Percentiles rank a stretch among this genome's conserved stretches.
phyloP scores from a whole-genome alignment of 371 early-diverging fungal genomes.

The Blastocladiella emersonii region DNA sequence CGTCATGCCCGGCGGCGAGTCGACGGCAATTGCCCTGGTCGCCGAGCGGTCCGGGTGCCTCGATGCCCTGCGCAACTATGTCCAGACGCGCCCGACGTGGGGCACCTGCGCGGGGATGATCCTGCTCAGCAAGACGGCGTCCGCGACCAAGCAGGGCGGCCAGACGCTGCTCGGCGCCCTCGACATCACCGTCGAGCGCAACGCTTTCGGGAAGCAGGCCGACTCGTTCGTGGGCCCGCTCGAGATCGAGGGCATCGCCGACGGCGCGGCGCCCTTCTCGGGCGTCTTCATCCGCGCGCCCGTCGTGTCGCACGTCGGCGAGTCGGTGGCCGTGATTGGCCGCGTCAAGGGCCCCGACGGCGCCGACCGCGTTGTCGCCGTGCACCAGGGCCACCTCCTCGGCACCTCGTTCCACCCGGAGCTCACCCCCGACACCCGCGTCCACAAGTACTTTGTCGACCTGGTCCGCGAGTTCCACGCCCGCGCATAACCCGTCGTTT shows the following conservation, averaged over 20 bases:
- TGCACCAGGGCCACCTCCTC: conserved; percentile 67
- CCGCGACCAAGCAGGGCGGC: conserved; percentile 63
- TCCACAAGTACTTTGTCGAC: conserved; percentile 70
- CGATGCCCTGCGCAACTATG: conserved; percentile 59
- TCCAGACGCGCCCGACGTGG: conserved; percentile 67
- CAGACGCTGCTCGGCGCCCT: conserved; percentile 72
- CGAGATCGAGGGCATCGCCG: conserved; percentile 39
- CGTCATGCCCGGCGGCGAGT: conserved; percentile 90
- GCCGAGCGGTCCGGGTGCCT: conserved; percentile 68
- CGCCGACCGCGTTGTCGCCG: conserved; percentile 71
- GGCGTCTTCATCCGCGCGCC: conserved; percentile 94
- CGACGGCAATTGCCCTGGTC: conserved; percentile 78
- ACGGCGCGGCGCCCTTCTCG: conserved; percentile 33
- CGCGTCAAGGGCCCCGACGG: conserved; percentile 16
- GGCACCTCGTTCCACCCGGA: conserved; percentile 95
- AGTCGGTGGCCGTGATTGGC: conserved; percentile 53
- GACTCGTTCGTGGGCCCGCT: conserved; percentile 69
- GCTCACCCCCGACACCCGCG: conserved; percentile 62
- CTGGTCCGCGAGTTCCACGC: conserved; percentile 20
- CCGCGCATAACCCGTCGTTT: no score
- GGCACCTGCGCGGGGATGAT: conserved; percentile 97
- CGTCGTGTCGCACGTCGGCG: conserved; percentile 51
- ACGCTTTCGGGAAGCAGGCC: conserved; percentile 83
- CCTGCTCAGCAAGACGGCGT: conserved; percentile 62
- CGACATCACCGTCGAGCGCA: conserved; percentile 69